Evolutionary conservation across 345 rosid genomes (phyloP).

Genomic region (Acer negundo): DNA sequence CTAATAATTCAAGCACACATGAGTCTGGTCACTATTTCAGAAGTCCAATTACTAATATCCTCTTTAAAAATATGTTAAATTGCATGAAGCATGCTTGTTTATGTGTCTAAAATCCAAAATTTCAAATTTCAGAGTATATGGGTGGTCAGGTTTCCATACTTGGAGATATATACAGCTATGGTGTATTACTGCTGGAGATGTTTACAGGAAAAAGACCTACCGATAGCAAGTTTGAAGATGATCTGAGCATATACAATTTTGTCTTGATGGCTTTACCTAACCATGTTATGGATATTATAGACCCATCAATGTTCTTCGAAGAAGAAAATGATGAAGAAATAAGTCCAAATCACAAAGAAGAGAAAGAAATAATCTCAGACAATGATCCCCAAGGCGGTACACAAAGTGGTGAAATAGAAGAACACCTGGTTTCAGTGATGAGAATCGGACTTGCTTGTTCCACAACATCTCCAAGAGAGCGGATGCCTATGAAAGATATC

Average conservation of each 20-base stretch:
- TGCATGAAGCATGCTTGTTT: not conserved
- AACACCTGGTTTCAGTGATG: constrained; percentile 26
- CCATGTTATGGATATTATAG: constrained; percentile 22
- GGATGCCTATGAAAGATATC: constrained; percentile 17
- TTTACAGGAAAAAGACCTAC: no score
- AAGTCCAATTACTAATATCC: no score
- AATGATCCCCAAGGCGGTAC: not conserved
- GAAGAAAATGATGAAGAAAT: constrained; percentile 19
- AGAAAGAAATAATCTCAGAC: no score
- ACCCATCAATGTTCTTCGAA: constrained; percentile 20
- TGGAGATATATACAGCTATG: constrained; percentile 35
- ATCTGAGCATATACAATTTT: constrained; percentile 16
- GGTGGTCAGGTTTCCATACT: constrained; percentile 16
- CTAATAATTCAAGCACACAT: no score
- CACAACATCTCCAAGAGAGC: constrained; percentile 5
- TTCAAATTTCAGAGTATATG: constrained; percentile 24
- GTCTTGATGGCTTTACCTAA: constrained; percentile 20
- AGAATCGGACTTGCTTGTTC: constrained; percentile 30
- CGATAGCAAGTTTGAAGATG: constrained; percentile 17
- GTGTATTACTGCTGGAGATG: constrained; percentile 33
- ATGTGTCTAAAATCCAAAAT: not conserved
- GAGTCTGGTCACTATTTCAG: no score
- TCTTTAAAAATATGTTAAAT: not conserved
- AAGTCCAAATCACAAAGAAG: no score
- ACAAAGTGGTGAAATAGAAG: not conserved